Base-by-base conservation (phyloP, 345 rosid species). In the Draba incana region DNA sequence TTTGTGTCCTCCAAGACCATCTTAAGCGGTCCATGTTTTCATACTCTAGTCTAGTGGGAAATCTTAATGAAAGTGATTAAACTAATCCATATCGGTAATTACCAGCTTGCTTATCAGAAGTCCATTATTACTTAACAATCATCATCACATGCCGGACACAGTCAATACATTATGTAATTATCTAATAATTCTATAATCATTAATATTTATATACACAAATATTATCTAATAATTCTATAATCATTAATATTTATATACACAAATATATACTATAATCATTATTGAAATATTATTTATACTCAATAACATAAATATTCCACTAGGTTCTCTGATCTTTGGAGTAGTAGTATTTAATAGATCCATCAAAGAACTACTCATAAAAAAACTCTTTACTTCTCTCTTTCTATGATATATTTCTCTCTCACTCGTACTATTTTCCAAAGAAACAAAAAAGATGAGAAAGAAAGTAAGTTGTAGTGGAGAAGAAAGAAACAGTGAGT, bases 401-500 rank as follows among this genome's bases (percentile, higher is more conserved):
- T 61, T 48, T 57, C 31, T 48, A 13, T 37, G 53, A 42, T 6
- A 33, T 33, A 6, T 66, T 42, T 73, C 49, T 72, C 68, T 74
- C 68, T 74, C 63, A 47, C 20, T 20, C 20, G 20, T 20, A 52
- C 72, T 30, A 9, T 25, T 30, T 39, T 48, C 13, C 11, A 61
- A 37, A 38, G 37, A 53, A 60, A 53, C n/a, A 45, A 74, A 45
- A 66, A 73, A 55, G 51, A 74, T 74, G 78, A 74, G 73, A 24
- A 74, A 61, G 49, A 67, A 74, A 54, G 62, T 43, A 59, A 66
- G 62, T 57, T 11, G 49, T 51, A 45, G 57, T 68, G 74, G 49
- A 20, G 80, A 64, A 66, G 81, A 64, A 45, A 57, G 50, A 55
- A 73, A 51, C 39, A 72, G 50, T 60, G 84, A 81, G 53, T 78